Evolutionary conservation across 208 protist genomes (phyloP).

Genomic region (Acanthamoeba lugdunensis): DNA sequence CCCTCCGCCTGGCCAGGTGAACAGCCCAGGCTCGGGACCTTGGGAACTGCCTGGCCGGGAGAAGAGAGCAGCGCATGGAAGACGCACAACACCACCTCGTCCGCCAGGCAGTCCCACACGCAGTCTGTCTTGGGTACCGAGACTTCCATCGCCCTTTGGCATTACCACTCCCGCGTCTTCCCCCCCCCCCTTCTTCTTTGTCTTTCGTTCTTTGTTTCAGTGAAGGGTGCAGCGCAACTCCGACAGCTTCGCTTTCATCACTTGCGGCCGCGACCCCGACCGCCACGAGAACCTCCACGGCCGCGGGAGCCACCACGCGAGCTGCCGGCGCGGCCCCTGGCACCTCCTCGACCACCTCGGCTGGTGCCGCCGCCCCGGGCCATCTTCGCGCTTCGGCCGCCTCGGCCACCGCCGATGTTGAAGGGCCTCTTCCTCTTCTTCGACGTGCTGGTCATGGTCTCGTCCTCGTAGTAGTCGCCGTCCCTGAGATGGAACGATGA

Average conservation of each 20-base stretch:
- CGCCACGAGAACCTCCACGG: not conserved
- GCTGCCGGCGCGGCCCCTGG: not conserved
- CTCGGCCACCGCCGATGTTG: constrained; percentile 5
- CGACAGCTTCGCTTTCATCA: not conserved
- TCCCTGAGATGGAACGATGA: not conserved
- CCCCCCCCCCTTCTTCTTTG: no score
- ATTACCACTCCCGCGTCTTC: no score
- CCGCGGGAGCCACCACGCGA: not conserved
- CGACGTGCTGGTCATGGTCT: not conserved
- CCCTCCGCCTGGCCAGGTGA: no score
- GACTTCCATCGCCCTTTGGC: no score
- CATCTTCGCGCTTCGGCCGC: constrained; percentile 11
- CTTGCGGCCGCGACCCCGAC: not conserved
- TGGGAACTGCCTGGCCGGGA: no score
- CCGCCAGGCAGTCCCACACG: no score
- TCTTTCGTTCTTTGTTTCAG: no score
- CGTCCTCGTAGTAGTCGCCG: constrained; percentile 54
- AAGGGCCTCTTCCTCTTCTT: constrained; percentile 56
- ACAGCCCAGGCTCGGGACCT: no score
- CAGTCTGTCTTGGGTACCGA: no score
- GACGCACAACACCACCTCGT: no score
- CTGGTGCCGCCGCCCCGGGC: not conserved
- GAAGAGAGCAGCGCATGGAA: no score
- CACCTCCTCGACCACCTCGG: constrained; percentile 4
- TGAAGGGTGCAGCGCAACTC: no score